These are phyloP conservation scores for Colletotrichum eremochloae DNA, from an alignment of 2,329 filamentous ascomycete genomes.

Conservation along the genomic window DNA sequence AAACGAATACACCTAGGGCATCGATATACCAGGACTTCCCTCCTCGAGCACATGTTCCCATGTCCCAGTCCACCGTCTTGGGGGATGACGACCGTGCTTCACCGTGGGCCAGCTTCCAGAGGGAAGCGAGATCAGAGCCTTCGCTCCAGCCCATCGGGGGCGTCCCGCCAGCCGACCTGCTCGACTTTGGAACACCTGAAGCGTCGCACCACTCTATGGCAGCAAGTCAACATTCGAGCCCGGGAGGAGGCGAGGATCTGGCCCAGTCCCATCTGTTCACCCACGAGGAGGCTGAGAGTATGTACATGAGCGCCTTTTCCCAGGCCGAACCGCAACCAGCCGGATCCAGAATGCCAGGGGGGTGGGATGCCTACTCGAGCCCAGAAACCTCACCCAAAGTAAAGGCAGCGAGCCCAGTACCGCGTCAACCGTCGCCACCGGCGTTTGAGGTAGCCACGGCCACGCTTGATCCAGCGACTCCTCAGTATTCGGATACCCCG, in stretches of 20 bases:
- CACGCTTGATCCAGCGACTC: not conserved
- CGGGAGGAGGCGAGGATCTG: conserved; percentile 62
- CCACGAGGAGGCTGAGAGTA: conserved; percentile 85
- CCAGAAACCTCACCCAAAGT: conserved; percentile 19
- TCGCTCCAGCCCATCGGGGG: conserved; percentile 47
- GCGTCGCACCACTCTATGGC: conserved; percentile 45
- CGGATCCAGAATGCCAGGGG: conserved; percentile 62
- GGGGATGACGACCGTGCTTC: conserved; percentile 47
- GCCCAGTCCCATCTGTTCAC: conserved; percentile 78
- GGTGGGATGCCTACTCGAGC: conserved; percentile 60
- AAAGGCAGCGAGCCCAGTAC: not conserved
- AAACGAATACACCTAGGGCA: conserved; percentile 67
- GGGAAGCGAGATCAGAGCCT: conserved; percentile 55
- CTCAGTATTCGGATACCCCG: not conserved
- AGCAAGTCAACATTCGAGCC: conserved; percentile 46
- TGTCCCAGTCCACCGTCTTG: conserved; percentile 36
- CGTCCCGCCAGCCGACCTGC: not conserved
- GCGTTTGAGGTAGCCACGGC: not conserved
- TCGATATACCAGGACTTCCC: conserved; percentile 58
- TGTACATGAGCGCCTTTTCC: conserved; percentile 85
- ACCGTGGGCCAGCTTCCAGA: conserved; percentile 50
- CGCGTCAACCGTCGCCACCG: conserved; percentile 19
- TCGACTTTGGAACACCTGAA: conserved; percentile 15
- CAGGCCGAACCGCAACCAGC: conserved; percentile 53
- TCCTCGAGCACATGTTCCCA: conserved; percentile 21